Base-by-base conservation (phyloP, 495 filamentous ascomycete genomes). In the Tuber magnatum region DNA sequence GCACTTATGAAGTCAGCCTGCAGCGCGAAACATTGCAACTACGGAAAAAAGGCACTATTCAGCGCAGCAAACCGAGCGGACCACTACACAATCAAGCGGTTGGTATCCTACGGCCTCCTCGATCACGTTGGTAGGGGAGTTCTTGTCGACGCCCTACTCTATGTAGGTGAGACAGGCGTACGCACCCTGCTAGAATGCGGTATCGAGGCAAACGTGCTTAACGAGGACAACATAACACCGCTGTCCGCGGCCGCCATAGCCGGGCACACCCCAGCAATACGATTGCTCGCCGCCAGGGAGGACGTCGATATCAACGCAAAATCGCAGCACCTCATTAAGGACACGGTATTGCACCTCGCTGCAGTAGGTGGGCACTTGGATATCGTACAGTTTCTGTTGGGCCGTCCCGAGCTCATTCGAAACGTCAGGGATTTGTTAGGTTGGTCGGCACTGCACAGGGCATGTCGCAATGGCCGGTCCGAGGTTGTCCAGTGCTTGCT, bases 401-500 rank as follows among this genome's bases (percentile, higher is more conserved):
- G 51, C 51, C 51, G 51, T 61, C 51, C 51, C 14, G 51, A 61
- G 51, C 51, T 61, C 51, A n/a, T 61, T n/a, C 51, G 51, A 10
- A 14, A 61, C 51, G 51, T 32, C 10, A 61, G 10, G 51, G 51
- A 61, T 28, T 28, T 32, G 10, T 61, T 61, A 61, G 51, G 51
- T 12, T 61, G 51, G 51, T 28, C 51, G 3, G 24, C 51, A 14
- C n/a, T 61, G 9, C 51, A 61, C 10, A 61, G 51, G n/a, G 51
- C 51, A 4, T 61, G 51, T 16, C 51, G 51, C 3, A 61, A 61
- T 16, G 51, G 51, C 24, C 24, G n/a, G 2, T 14, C 51, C 3
- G 51, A 61, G 51, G 51, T 61, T 61, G 51, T 61, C 24, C 51
- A 28, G 51, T 61, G 51, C n/a, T 61, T 61, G 51, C n/a, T 61